phyloP scores from a whole-genome alignment of 495 filamentous ascomycete species.

The Penicillium goetzii region DNA sequence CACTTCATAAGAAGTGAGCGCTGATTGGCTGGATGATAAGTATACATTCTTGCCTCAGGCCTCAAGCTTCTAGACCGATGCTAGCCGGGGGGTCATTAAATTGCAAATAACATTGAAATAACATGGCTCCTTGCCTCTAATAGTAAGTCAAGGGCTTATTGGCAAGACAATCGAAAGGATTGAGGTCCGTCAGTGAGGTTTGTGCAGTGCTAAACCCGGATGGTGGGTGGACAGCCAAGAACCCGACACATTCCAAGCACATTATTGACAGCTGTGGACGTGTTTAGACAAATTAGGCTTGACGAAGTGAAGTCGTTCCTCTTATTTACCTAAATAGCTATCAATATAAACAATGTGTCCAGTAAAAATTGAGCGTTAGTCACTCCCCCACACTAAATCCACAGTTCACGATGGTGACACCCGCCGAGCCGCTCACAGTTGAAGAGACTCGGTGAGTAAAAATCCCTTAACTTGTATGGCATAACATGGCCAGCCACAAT shows the following conservation, averaged over 20 bases:
- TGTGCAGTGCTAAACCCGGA: background rate
- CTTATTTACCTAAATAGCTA: background rate
- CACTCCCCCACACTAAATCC: background rate
- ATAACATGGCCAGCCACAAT: background rate
- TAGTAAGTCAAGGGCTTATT: background rate
- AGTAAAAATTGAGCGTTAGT: background rate
- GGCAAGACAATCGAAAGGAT: background rate
- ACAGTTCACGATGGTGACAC: conserved; percentile 2
- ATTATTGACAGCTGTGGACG: background rate
- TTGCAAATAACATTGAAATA: background rate
- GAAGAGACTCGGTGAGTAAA: background rate
- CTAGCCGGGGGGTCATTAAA: background rate
- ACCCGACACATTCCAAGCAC: conserved; percentile 2
- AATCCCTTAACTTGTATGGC: background rate
- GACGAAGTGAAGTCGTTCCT: background rate
- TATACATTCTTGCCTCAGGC: conserved; percentile 6
- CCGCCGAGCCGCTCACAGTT: background rate
- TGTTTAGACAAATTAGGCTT: background rate
- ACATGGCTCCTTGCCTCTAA: background rate
- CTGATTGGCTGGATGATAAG: conserved; percentile 2
- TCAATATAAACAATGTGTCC: background rate
- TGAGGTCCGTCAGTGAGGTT: background rate
- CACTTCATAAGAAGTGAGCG: background rate
- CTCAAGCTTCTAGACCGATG: background rate
- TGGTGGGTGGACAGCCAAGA: too few relatives aligned